Evolutionary conservation across 2,329 filamentous ascomycete species (phyloP), one percentile per base, ranked within the genome.

Genomic region (Aspergillus unguis): DNA sequence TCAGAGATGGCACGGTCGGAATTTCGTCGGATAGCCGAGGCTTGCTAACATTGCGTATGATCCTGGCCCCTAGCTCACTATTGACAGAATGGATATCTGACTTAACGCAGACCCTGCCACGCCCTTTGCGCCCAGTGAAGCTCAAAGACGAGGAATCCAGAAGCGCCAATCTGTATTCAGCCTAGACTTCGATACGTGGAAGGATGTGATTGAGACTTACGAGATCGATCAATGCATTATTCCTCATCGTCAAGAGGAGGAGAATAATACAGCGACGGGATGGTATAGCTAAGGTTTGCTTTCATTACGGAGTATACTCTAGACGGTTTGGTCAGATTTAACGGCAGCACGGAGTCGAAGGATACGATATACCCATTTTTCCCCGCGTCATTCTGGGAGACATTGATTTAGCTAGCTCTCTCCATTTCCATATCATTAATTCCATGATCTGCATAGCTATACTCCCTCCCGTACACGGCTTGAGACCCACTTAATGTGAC

Each of bases 151-250:
- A 54, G 80, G 83, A 37, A 76, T 83, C 17, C 77, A 84, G 54
- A 85, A 88, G 61, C 87, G 94, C 57, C 94, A 99, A 72, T 89
- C 92, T 9, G 86, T 99, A 25, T 83, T 97, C 67, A 86, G 88
- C 9, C 82, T 99, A 56, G 91, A 97, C 62, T 94, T 91, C 77
- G 79, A 83, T 1, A 88, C 83, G 0, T 99, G 92, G 92, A 77
- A 83, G 60, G 82, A 88, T 23, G 78, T 96, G 41, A 86, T 95
- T 44, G 71, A 87, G 7, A 83, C 83, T 0, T 95, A 92, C 64
- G 76, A 86, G 27, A 90, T 97, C 59, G 80, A 75, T n/a, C 79
- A 90, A 58, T 79, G 88, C 1, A 86, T 96, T 71, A 97, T 99
- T 57, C 82, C 85, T n/a, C 88, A 96, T 69, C 83, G 94, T 11